These are phyloP conservation scores for Schizopora paradoxa DNA, from an alignment of 1,284 basidiomycete species.

Conservation along the genomic window DNA sequence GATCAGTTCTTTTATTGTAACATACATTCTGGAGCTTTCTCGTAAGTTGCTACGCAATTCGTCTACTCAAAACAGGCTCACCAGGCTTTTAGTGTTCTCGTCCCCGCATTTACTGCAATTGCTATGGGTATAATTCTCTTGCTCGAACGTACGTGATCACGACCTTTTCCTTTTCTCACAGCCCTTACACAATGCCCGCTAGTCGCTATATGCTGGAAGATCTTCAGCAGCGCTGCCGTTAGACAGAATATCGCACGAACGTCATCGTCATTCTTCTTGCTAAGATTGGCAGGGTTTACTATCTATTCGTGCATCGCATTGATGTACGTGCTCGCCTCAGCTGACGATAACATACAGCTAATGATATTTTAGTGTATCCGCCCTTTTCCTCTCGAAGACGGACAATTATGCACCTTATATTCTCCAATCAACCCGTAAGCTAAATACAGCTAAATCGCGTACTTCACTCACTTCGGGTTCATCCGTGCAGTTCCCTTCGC, in stretches of 20 bases:
- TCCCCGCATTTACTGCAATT: conserved; percentile 12
- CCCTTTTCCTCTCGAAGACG: conserved; percentile 8
- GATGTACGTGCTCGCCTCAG: conserved; percentile 4
- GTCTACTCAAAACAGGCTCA: not conserved
- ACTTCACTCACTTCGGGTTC: not conserved
- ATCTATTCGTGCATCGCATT: conserved; percentile 16
- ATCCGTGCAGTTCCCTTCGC: conserved; percentile 13
- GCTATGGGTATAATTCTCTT: conserved; percentile 15
- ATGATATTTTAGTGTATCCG: conserved; percentile 5
- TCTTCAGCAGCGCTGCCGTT: conserved; percentile 13
- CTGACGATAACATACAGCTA: not conserved
- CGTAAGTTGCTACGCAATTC: conserved; percentile 1
- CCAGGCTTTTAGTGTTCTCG: conserved; percentile 6
- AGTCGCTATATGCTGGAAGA: conserved; percentile 15
- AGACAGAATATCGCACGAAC: conserved; percentile 9
- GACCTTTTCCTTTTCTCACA: not conserved
- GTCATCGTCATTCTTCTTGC: conserved; percentile 9
- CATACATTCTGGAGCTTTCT: conserved; percentile 10
- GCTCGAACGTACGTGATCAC: conserved; percentile 9
- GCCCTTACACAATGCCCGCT: not conserved
- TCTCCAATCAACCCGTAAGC: conserved; percentile 15
- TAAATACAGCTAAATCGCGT: not conserved
- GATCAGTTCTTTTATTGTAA: conserved; percentile 16
- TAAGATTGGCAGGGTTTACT: conserved; percentile 14
- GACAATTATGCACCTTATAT: conserved; percentile 14